Percentiles rank a stretch among this genome's conserved stretches.
These are phyloP conservation scores for Chlorella vulgaris DNA, from an alignment of 139 green algal genomes.

Conservation along the genomic window DNA sequence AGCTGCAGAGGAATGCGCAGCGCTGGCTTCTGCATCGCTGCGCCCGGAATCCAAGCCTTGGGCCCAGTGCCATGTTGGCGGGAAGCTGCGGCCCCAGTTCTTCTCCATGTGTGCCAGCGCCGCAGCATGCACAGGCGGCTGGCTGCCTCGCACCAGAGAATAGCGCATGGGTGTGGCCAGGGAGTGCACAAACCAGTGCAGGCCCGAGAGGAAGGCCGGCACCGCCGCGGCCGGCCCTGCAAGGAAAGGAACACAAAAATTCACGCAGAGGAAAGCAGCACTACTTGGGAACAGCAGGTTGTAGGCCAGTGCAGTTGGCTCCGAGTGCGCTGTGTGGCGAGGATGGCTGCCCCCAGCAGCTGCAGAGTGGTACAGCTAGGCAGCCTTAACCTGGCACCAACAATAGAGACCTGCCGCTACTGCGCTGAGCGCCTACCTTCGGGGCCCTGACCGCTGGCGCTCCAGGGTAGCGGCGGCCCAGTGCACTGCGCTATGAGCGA, in stretches of 20 bases:
- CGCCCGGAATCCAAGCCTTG: constrained; percentile 10
- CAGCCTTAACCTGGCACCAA: background rate
- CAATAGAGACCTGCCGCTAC: too few species aligned
- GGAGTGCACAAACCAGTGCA: constrained; percentile 39
- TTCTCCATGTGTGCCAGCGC: constrained; percentile 35
- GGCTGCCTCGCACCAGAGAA: background rate
- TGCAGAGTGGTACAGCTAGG: background rate
- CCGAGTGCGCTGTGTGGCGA: too few species aligned
- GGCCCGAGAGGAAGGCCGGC: constrained; percentile 2
- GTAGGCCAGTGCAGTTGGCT: background rate
- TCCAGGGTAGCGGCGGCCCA: constrained; percentile 6
- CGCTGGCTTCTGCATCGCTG: background rate
- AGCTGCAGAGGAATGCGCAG: too few species aligned
- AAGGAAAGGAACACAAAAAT: background rate
- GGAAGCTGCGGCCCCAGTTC: constrained; percentile 35
- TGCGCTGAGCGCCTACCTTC: too few species aligned
- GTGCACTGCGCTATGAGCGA: background rate
- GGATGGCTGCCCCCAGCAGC: too few species aligned
- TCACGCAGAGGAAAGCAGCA: too few species aligned
- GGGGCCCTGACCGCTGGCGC: background rate
- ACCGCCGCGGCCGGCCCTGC: background rate
- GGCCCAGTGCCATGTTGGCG: constrained; percentile 28
- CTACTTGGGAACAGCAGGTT: background rate
- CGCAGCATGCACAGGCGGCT: background rate
- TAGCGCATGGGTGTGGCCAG: constrained; percentile 37